Percentiles rank a stretch among this genome's conserved stretches.
Conservation (phyloP, 2,329 filamentous ascomycete species). For the Phialophora tarda region DNA sequence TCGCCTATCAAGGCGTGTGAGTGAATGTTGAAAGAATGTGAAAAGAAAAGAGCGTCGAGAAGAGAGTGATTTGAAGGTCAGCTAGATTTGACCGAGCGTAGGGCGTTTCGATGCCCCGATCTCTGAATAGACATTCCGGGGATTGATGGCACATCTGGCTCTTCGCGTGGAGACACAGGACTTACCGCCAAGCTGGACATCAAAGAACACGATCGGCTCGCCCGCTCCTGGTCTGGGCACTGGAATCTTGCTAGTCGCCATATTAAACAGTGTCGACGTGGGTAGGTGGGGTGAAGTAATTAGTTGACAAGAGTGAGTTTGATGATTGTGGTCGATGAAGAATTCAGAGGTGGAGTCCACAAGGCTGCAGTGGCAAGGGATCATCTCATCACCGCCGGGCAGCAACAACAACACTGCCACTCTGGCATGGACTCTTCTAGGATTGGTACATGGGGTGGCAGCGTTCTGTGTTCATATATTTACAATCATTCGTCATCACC, state of each 20-base stretch:
- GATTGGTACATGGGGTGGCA: background rate
- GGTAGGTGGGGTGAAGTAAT: background rate
- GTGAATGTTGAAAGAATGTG: slow-evolving; percentile 11
- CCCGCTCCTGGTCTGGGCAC: slow-evolving; percentile 39
- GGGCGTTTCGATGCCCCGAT: background rate
- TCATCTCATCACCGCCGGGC: background rate
- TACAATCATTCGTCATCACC: background rate
- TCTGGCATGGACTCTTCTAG: background rate
- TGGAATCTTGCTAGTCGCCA: slow-evolving; percentile 32
- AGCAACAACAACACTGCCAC: background rate
- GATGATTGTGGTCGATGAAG: background rate
- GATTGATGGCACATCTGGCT: background rate
- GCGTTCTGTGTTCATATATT: background rate
- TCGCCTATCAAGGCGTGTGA: slow-evolving; percentile 64
- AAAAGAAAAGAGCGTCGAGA: background rate
- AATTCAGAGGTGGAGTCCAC: background rate
- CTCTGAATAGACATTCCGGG: background rate
- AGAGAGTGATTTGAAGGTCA: background rate
- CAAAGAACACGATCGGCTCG: slow-evolving; percentile 57
- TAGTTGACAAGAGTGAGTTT: background rate
- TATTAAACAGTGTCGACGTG: background rate
- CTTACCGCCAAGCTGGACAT: slow-evolving; percentile 55
- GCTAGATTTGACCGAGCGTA: background rate
- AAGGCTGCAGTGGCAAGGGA: slow-evolving; percentile 19
- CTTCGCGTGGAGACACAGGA: background rate